phyloP scores from a whole-genome alignment of 306 rosid species.

The Cyamopsis tetragonoloba region DNA sequence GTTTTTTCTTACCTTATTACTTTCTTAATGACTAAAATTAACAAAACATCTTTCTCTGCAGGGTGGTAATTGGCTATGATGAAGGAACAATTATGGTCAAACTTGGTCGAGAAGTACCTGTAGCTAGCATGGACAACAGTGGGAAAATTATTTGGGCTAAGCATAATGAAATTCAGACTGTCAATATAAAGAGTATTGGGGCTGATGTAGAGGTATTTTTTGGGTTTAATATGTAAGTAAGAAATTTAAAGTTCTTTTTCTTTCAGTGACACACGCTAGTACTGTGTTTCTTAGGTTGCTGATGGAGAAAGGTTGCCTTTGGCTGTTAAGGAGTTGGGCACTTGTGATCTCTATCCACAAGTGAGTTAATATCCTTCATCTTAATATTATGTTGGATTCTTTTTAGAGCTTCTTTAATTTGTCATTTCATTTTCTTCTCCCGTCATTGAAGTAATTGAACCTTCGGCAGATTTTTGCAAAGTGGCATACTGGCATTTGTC shows the following conservation, averaged over 20 bases:
- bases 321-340: slow-evolving; percentile 98
- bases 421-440: slow-evolving; percentile 20
- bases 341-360: slow-evolving; percentile 97
- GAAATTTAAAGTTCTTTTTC: slow-evolving; percentile 8
- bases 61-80: slow-evolving; percentile 97
- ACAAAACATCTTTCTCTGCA: slow-evolving; percentile 24
- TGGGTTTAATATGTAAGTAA: background rate
- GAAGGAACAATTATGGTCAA: slow-evolving; percentile 98
- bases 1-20: slow-evolving; percentile 4
- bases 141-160: slow-evolving; percentile 99
- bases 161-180: slow-evolving; percentile 97
- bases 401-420: background rate
- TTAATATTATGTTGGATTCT: slow-evolving; percentile 15
- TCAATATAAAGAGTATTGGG: slow-evolving; percentile 88
- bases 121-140: slow-evolving; percentile 96
- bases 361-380: slow-evolving; percentile 42
- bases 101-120: slow-evolving; percentile 98
- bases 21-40: background rate
- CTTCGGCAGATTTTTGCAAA: slow-evolving; percentile 11
- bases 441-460: slow-evolving; percentile 11
- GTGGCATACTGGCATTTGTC: background rate
- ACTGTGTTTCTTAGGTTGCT: slow-evolving; percentile 60
- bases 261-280: slow-evolving; percentile 14
- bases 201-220: slow-evolving; percentile 81
- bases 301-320: slow-evolving; percentile 98